Evolutionary conservation across 176 grass and related monocot genomes (phyloP).

Genomic region (Rhipidocladum racemiflorum): DNA sequence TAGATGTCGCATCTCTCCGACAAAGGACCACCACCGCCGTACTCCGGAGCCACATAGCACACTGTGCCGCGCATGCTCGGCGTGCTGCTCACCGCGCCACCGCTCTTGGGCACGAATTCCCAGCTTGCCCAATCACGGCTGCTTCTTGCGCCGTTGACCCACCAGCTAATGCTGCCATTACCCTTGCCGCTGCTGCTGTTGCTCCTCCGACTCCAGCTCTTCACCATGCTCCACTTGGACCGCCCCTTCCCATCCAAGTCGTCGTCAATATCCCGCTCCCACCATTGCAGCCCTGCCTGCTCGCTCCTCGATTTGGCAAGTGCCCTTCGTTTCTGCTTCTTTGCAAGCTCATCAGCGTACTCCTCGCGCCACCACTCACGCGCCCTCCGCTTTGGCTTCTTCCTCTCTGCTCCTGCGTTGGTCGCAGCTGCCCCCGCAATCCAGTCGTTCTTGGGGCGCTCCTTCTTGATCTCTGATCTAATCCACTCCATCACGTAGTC

Average conservation of each 20-base stretch:
- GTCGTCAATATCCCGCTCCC: constrained; percentile 48
- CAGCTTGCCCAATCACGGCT: constrained; percentile 45
- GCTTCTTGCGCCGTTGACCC: constrained; percentile 48
- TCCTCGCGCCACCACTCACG: constrained; percentile 91
- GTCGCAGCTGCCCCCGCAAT: constrained; percentile 28
- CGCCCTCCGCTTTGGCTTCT: constrained; percentile 45
- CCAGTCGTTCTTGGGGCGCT: constrained; percentile 72
- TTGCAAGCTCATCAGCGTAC: constrained; percentile 65
- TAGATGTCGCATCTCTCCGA: constrained; percentile 83
- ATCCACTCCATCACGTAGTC: constrained; percentile 95
- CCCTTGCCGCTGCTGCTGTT: not conserved
- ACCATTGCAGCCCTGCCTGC: constrained; percentile 47
- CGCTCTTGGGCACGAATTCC: constrained; percentile 48
- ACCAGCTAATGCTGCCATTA: constrained; percentile 46
- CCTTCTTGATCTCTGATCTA: constrained; percentile 82
- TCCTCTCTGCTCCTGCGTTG: constrained; percentile 29
- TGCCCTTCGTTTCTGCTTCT: constrained; percentile 59
- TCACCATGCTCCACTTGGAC: constrained; percentile 52
- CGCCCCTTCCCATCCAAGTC: constrained; percentile 40
- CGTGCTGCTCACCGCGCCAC: constrained; percentile 63
- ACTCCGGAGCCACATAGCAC: constrained; percentile 81
- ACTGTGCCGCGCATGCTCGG: constrained; percentile 84
- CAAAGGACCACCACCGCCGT: constrained; percentile 49
- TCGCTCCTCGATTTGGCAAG: constrained; percentile 49
- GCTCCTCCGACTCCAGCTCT: constrained; percentile 47